A percentile compares a stretch with the other conserved stretches of the same genome.
Evolutionary conservation across 768 basidiomycete species (phyloP).

Genomic region (Hypsizygus marmoreus): DNA sequence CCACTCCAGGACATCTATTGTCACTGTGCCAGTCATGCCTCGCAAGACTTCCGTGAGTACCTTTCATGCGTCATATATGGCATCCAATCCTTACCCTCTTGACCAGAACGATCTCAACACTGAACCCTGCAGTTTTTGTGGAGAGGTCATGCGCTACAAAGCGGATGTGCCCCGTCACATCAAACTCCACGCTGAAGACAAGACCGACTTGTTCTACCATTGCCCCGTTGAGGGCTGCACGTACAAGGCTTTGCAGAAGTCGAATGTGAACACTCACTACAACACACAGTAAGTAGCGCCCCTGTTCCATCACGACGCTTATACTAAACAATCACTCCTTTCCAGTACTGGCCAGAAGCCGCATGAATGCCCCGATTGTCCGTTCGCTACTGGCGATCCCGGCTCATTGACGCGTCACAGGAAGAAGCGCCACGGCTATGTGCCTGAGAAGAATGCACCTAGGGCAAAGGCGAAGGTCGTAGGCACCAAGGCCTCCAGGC

Average conservation of each 20-base stretch:
- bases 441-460: constrained; percentile 8
- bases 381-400: constrained; percentile 29
- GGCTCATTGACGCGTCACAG: constrained; percentile 32
- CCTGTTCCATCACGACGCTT: neutral
- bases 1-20: neutral
- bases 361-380: constrained; percentile 27
- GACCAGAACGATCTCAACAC: constrained; percentile 20
- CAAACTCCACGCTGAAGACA: constrained; percentile 14
- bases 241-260: constrained; percentile 30
- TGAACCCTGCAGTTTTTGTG: constrained; percentile 19
- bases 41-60: constrained; percentile 10
- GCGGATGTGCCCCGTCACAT: constrained; percentile 21
- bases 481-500: constrained; percentile 8
- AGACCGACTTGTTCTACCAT: constrained; percentile 21
- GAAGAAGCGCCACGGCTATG: constrained; percentile 28
- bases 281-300: constrained; percentile 27
- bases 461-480: constrained; percentile 3
- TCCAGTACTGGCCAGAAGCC: constrained; percentile 29
- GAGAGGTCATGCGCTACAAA: constrained; percentile 20
- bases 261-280: constrained; percentile 34
- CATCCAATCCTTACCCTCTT: neutral
- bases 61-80: neutral
- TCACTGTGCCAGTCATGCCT: constrained; percentile 12
- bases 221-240: constrained; percentile 28
- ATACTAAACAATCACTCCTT: neutral